Percentiles rank a stretch among this genome's conserved stretches.
phyloP scores from a whole-genome alignment of 2,329 filamentous ascomycete genomes.

The Chrysosphaeria jannelii region DNA sequence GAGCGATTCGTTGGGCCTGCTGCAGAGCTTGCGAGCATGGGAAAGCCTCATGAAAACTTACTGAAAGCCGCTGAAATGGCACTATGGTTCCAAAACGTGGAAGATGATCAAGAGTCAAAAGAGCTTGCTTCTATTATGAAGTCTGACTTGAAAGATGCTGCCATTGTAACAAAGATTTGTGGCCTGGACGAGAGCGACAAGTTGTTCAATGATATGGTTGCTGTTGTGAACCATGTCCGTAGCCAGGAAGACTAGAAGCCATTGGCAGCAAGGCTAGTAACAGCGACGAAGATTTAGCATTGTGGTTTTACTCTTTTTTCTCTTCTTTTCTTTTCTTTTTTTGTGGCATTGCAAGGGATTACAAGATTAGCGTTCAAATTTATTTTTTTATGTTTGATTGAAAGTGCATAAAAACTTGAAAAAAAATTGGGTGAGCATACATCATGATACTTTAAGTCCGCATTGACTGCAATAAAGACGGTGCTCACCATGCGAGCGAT shows the following conservation, averaged over 20 bases:
- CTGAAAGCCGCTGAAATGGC: conserved; percentile 71
- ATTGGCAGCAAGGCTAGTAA: too few species aligned
- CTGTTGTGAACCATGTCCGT: conserved; percentile 62
- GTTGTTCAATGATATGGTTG: conserved; percentile 44
- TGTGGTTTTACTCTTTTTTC: too few species aligned
- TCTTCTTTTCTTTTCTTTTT: too few species aligned
- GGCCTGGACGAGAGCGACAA: conserved; percentile 50
- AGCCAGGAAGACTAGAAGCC: too few species aligned
- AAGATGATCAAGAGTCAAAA: conserved; percentile 66
- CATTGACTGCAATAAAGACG: conserved; percentile 30
- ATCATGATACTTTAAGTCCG: too few species aligned
- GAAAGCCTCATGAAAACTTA: conserved; percentile 39
- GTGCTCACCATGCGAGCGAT: conserved; percentile 20
- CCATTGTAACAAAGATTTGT: conserved; percentile 44
- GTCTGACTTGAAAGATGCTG: conserved; percentile 37
- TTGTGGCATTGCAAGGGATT: too few species aligned
- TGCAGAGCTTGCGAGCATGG: conserved; percentile 59
- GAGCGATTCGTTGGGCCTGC: conserved; percentile 91
- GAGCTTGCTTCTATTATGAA: conserved; percentile 70
- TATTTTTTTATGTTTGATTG: too few species aligned
- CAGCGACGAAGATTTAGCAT: too few species aligned
- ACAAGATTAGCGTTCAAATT: too few species aligned
- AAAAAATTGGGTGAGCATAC: too few species aligned
- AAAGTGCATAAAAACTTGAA: too few species aligned
- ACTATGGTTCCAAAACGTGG: conserved; percentile 82